phyloP scores from a whole-genome alignment of 2,329 filamentous ascomycete genomes.

The Alternaria longipes region DNA sequence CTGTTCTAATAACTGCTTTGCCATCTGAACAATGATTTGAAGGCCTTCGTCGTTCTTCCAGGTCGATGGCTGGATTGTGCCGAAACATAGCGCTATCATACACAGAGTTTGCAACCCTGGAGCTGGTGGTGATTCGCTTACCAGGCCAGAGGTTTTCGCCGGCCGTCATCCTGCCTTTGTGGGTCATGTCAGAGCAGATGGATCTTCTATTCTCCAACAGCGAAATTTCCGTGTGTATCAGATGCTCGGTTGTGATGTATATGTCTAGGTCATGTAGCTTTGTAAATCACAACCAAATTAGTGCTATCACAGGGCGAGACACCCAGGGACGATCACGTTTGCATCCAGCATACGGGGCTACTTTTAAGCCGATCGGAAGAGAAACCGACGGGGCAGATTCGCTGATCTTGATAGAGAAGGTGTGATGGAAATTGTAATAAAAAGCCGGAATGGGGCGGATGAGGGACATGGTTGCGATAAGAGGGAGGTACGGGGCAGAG shows the following conservation, averaged over 20 bases:
- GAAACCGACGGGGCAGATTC: background rate
- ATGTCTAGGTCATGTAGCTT: background rate
- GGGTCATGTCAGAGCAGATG: too few relatives aligned
- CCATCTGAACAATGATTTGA: too few relatives aligned
- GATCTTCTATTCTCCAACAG: too few relatives aligned
- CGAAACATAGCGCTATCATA: too few relatives aligned
- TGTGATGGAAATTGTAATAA: background rate
- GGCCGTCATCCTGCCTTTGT: too few relatives aligned
- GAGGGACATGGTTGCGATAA: slow-evolving; percentile 5
- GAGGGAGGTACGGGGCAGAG: slow-evolving; percentile 8
- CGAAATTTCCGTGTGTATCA: too few relatives aligned
- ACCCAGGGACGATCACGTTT: background rate
- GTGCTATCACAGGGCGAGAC: background rate
- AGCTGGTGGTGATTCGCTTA: too few relatives aligned
- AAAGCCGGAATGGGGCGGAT: background rate
- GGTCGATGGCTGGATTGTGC: too few relatives aligned
- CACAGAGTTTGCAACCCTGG: too few relatives aligned
- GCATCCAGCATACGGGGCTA: background rate
- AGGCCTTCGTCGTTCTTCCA: too few relatives aligned
- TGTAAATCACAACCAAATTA: background rate
- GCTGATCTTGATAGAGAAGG: background rate
- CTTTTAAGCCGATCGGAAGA: slow-evolving; percentile 1
- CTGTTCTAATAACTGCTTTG: too few relatives aligned
- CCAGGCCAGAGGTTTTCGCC: too few relatives aligned
- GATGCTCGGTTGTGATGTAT: background rate